Evolutionary conservation across 2,329 filamentous ascomycete genomes (phyloP).

Genomic region (Cryoendolithus antarcticus): DNA sequence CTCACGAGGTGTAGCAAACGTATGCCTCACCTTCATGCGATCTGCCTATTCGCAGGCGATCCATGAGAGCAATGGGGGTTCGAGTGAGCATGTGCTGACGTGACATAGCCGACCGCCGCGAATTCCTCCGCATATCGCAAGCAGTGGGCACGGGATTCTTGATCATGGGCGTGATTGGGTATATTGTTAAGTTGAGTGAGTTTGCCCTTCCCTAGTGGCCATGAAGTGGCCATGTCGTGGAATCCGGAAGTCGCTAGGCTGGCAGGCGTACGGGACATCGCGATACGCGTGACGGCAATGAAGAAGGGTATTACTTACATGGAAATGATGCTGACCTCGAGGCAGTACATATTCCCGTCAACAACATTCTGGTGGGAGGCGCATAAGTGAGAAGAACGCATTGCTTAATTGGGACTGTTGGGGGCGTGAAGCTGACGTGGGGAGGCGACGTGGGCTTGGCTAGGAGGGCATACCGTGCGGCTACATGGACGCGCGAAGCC

Average conservation of each 20-base stretch:
- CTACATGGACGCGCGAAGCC: too few relatives aligned
- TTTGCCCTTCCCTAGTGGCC: slow-evolving; percentile 1
- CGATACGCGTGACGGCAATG: too few relatives aligned
- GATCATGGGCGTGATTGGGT: slow-evolving; percentile 59
- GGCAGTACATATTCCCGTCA: slow-evolving; percentile 55
- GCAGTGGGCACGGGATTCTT: slow-evolving; percentile 59
- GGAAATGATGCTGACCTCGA: neutral
- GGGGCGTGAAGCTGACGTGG: too few relatives aligned
- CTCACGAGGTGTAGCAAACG: slow-evolving; percentile 39
- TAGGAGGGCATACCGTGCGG: too few relatives aligned
- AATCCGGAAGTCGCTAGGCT: neutral
- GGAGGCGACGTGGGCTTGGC: too few relatives aligned
- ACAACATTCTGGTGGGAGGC: slow-evolving; percentile 57
- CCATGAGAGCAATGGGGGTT: too few relatives aligned
- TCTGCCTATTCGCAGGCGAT: neutral
- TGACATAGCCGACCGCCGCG: slow-evolving; percentile 41
- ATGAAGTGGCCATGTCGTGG: too few relatives aligned
- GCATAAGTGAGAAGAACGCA: slow-evolving; percentile 33
- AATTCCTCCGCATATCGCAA: slow-evolving; percentile 49
- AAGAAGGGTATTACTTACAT: too few relatives aligned
- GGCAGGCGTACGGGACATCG: too few relatives aligned
- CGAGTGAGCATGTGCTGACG: neutral
- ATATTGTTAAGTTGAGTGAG: slow-evolving; percentile 58
- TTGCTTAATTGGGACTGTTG: too few relatives aligned
- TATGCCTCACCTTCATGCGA: slow-evolving; percentile 12